Percentiles rank a stretch among this genome's conserved stretches.
phyloP scores from a whole-genome alignment of 2,329 filamentous ascomycete species.

The Penicillium sp. region DNA sequence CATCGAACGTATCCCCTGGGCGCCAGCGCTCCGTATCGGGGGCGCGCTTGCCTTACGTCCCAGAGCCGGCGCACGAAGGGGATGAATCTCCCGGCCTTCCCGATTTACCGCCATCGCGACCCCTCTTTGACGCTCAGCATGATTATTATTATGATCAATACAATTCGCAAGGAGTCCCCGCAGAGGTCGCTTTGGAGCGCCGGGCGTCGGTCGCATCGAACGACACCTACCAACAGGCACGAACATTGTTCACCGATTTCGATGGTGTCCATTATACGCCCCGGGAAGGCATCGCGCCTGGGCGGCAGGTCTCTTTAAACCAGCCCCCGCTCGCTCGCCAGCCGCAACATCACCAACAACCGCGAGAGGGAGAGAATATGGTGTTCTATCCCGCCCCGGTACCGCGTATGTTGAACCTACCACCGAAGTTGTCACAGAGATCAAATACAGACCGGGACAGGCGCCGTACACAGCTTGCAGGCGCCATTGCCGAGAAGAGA shows the following conservation, averaged over 20 bases:
- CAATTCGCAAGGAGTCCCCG: conserved; percentile 7
- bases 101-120: conserved; percentile 12
- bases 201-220: conserved; percentile 42
- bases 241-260: conserved; percentile 47
- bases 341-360: conserved; percentile 38
- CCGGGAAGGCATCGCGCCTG: conserved; percentile 22
- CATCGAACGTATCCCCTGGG: conserved; percentile 42
- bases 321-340: conserved; percentile 41
- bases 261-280: conserved; percentile 48
- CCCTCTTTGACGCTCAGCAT: conserved; percentile 12
- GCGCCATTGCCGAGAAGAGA: conserved; percentile 56
- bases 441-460: conserved; percentile 63
- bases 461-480: conserved; percentile 69
- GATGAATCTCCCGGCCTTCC: conserved; percentile 15
- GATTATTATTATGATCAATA: conserved; percentile 21
- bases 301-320: conserved; percentile 37
- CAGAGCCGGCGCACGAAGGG: conserved; percentile 36
- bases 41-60: conserved; percentile 39
- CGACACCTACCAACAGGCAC: conserved; percentile 47
- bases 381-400: conserved; percentile 94
- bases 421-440: conserved; percentile 76
- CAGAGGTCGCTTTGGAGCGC: conserved; percentile 26
- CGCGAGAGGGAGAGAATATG: conserved; percentile 69
- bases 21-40: conserved; percentile 38
- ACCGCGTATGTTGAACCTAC: conserved; percentile 86